Evolutionary conservation across 495 filamentous ascomycete species (phyloP).

Genomic region (Bacidia gigantensis): DNA sequence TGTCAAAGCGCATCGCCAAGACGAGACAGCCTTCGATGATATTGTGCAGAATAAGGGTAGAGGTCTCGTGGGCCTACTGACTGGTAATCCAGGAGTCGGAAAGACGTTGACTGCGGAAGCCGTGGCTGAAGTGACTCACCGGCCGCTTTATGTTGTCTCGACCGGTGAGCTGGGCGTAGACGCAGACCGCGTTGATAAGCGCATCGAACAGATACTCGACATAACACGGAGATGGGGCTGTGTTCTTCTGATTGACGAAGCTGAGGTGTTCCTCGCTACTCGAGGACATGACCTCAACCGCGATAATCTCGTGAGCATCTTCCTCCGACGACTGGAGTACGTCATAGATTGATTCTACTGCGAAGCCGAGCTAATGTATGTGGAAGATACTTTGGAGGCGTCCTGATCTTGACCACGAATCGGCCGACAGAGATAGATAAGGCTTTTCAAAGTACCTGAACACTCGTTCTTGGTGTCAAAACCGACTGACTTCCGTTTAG

Average conservation of each 20-base stretch:
- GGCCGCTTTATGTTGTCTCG: slow-evolving; percentile 12
- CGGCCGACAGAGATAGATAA: slow-evolving; percentile 25
- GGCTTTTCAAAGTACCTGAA: slow-evolving; percentile 2
- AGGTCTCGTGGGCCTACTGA: slow-evolving; percentile 4
- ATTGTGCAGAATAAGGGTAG: slow-evolving; percentile 4
- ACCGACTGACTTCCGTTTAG: neutral
- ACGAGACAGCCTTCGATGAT: slow-evolving; percentile 7
- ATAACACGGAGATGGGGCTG: slow-evolving; percentile 17
- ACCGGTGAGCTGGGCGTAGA: slow-evolving; percentile 2
- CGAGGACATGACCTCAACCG: slow-evolving; percentile 21
- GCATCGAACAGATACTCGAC: slow-evolving; percentile 3
- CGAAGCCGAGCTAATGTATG: neutral
- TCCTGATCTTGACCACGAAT: slow-evolving; percentile 26
- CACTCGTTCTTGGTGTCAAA: neutral
- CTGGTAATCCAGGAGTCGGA: slow-evolving; percentile 10
- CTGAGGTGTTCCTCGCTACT: slow-evolving; percentile 49
- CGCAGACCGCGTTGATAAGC: slow-evolving; percentile 5
- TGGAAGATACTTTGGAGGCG: slow-evolving; percentile 14
- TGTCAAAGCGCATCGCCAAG: slow-evolving; percentile 3
- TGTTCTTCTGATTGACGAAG: slow-evolving; percentile 47
- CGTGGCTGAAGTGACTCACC: slow-evolving; percentile 4
- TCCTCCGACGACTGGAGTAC: slow-evolving; percentile 42
- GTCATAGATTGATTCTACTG: slow-evolving; percentile 15
- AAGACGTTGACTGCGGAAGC: slow-evolving; percentile 15
- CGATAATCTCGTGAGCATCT: slow-evolving; percentile 22